phyloP scores from a whole-genome alignment of 768 basidiomycete genomes.

The Boletellus ananiceps region DNA sequence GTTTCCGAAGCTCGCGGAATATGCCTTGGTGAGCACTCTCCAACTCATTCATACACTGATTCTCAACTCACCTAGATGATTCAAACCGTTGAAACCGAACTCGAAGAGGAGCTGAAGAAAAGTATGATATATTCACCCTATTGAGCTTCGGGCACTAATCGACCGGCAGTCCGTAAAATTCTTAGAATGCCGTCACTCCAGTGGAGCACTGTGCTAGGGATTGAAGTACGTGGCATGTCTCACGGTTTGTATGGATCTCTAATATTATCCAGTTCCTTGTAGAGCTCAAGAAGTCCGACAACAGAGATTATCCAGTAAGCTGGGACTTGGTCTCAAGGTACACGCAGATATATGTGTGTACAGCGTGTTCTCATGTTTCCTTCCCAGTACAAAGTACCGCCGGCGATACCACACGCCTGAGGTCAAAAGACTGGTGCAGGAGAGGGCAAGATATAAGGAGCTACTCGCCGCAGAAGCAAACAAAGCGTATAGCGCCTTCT shows the following conservation, averaged over 20 bases:
- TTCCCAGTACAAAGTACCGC: slow-evolving; percentile 59
- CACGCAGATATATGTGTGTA: not conserved
- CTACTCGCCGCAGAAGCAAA: slow-evolving; percentile 61
- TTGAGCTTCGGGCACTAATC: slow-evolving; percentile 1
- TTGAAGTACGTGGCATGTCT: slow-evolving; percentile 51
- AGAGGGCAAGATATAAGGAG: slow-evolving; percentile 74
- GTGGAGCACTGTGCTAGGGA: slow-evolving; percentile 60
- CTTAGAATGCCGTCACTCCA: slow-evolving; percentile 69
- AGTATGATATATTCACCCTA: slow-evolving; percentile 37
- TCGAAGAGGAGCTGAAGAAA: slow-evolving; percentile 66
- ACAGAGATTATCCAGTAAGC: slow-evolving; percentile 38
- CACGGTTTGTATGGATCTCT: not conserved
- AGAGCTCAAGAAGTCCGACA: slow-evolving; percentile 64
- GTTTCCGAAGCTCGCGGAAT: slow-evolving; percentile 53
- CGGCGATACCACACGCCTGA: slow-evolving; percentile 76
- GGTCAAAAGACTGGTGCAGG: slow-evolving; percentile 55
- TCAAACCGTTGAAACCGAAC: slow-evolving; percentile 60
- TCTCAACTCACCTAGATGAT: slow-evolving; percentile 47
- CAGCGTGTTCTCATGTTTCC: not conserved
- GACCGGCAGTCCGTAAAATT: slow-evolving; percentile 56
- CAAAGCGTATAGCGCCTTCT: slow-evolving; percentile 62
- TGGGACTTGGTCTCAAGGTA: slow-evolving; percentile 72
- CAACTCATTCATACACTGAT: not conserved
- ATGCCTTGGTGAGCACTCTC: slow-evolving; percentile 49
- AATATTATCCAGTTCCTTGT: slow-evolving; percentile 58